phyloP scores from a whole-genome alignment of 2,329 filamentous ascomycete species.

The Penicillium sp. region DNA sequence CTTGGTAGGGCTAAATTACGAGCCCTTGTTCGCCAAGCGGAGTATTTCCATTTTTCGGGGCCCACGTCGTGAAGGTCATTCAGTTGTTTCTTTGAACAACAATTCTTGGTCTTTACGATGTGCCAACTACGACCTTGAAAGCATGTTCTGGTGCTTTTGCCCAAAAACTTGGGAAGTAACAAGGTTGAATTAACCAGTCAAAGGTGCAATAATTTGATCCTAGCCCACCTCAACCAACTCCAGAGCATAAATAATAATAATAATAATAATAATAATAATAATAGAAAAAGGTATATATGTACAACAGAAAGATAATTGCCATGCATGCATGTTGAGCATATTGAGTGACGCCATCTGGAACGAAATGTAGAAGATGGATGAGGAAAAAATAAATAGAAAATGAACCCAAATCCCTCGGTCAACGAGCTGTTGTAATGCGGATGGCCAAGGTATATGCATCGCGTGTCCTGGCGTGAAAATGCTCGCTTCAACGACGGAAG shows the following conservation, averaged over 20 bases:
- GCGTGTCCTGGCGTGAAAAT: neutral
- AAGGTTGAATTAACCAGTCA: neutral
- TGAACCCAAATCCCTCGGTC: neutral
- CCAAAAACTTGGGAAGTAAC: neutral
- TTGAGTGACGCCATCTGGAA: neutral
- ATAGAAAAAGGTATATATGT: neutral
- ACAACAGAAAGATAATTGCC: neutral
- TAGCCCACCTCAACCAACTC: neutral
- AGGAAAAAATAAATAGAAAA: neutral
- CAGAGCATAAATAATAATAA: neutral
- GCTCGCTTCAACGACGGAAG: neutral
- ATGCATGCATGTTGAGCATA: neutral
- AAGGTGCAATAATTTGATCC: neutral
- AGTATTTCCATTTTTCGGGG: too few relatives aligned
- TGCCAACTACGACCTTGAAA: too few relatives aligned
- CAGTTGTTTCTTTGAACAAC: too few relatives aligned
- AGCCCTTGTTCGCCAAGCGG: too few relatives aligned
- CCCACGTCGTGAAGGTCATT: too few relatives aligned
- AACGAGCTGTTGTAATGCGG: neutral
- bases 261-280: neutral
- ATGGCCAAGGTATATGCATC: neutral
- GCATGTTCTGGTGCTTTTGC: too few relatives aligned
- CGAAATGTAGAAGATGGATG: neutral
- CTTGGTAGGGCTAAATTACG: too few relatives aligned
- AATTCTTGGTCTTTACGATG: too few relatives aligned